Conservation (phyloP, 176 grass and related monocot species). For the Musa acuminata region DNA sequence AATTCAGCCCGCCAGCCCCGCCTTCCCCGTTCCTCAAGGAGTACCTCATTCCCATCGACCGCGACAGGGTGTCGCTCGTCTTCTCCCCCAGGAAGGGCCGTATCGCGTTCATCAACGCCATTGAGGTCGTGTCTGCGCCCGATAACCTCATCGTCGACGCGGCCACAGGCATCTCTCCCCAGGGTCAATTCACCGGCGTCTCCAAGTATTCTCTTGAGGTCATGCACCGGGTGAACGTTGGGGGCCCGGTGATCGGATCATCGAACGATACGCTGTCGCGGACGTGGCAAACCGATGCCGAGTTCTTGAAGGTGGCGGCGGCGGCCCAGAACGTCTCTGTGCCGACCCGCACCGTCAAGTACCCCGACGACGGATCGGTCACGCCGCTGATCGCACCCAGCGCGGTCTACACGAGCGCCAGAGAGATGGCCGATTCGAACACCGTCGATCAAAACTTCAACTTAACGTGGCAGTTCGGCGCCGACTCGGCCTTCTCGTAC, state of each 20-base stretch:
- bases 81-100: background rate
- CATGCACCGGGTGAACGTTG: conserved; percentile 6
- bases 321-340: background rate
- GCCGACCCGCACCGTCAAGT: background rate
- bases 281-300: background rate
- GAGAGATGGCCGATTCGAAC: conserved; percentile 6
- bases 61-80: conserved; percentile 6
- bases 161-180: background rate
- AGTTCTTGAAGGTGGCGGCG: background rate
- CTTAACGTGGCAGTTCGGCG: conserved; percentile 1
- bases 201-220: background rate
- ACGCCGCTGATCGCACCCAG: conserved; percentile 10
- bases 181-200: background rate
- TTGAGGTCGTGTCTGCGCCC: conserved; percentile 9
- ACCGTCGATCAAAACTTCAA: conserved; percentile 2
- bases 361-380: conserved; percentile 4
- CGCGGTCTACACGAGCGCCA: background rate
- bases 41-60: background rate
- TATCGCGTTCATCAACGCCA: conserved; percentile 6
- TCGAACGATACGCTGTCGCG: background rate
- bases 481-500: background rate
- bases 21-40: conserved; percentile 1
- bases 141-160: background rate
- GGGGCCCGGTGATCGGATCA: background rate
- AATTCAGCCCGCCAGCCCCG: background rate